Base-by-base conservation (phyloP, 768 basidiomycete genomes). In the Goffeauzyma gilvescens region DNA sequence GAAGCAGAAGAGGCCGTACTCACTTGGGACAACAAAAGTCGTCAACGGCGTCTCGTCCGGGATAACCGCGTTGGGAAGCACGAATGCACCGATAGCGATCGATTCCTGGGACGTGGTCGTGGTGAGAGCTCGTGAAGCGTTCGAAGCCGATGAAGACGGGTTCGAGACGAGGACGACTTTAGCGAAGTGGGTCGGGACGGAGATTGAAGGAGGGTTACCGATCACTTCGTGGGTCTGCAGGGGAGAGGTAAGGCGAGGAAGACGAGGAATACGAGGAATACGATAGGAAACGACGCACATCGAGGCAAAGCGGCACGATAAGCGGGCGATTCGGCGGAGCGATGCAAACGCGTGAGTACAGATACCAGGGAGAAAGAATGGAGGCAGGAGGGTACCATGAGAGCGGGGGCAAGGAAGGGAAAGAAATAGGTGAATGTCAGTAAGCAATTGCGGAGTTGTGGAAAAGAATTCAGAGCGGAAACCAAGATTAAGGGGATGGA, bases 131-230 rank as follows among this genome's bases (percentile, higher is more conserved):
- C 53, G 48, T 10, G 38, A 22, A 15, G n/a, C 15, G 40, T 18
- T 14, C 6, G 54, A 5, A 76, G 50, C 32, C 10, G 57, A 82
- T 1, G 71, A 78, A 26, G 72, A 72, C 8, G 81, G 79, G 1
- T 46, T 53, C 4, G 50, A 46, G 2, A 81, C 72, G 39, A 95
- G 69, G 18, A 95, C 76, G 24, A 95, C 89, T 63, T 96, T 96
- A 24, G 90, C 89, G 60, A 96, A 96, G 60, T 98, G 93, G 5
- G 93, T 96, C 1, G 93, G 93, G 14, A 98, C 93, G 37, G 82
- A 70, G 45, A 95, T 69, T 55, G 81, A 84, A 9, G 87, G 85
- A 9, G 86, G 84, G 14, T 72, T 72, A 0, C 93, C 93, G 51
- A 98, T 96, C 32, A 98, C 80, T 70, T 98, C 90, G 59, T 96